Conservation (phyloP, 2,329 filamentous ascomycete genomes). For the Ceratocystis cacaofunesta region DNA sequence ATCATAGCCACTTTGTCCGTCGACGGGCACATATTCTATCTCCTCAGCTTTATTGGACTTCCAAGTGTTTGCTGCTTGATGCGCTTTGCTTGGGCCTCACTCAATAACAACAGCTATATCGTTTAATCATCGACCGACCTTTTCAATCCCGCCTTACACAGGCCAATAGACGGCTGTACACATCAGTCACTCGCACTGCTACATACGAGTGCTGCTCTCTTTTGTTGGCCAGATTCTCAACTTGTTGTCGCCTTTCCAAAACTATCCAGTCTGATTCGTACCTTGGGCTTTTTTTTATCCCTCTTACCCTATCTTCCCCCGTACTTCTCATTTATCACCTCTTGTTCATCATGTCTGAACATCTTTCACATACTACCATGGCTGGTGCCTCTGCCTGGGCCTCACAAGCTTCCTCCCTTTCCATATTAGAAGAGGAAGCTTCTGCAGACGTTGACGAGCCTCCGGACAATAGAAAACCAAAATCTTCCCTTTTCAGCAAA, state of each 20-base stretch:
- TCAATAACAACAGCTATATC: constrained; percentile 1
- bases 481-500: constrained; percentile 21
- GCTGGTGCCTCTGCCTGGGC: constrained; percentile 13
- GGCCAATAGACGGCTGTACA: not conserved
- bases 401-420: constrained; percentile 15
- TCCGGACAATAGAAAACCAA: constrained; percentile 14
- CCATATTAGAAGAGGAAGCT: constrained; percentile 17
- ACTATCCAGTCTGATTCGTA: not conserved
- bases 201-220: not conserved
- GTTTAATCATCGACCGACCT: not conserved
- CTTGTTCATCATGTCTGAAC: constrained; percentile 11
- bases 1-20: constrained; percentile 15
- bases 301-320: not conserved
- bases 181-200: not conserved
- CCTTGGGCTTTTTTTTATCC: not conserved
- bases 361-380: constrained; percentile 8
- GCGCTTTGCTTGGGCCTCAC: constrained; percentile 1
- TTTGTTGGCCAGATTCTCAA: too few species aligned
- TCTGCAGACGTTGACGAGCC: constrained; percentile 18
- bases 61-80: constrained; percentile 4
- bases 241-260: too few species aligned
- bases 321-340: not conserved
- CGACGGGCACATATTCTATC: constrained; percentile 10
- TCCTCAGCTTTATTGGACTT: constrained; percentile 3
- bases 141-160: not conserved